Evolutionary conservation across 2,329 filamentous ascomycete genomes (phyloP), one percentile per base, ranked within the genome.

Genomic region (Penicillium sp.): DNA sequence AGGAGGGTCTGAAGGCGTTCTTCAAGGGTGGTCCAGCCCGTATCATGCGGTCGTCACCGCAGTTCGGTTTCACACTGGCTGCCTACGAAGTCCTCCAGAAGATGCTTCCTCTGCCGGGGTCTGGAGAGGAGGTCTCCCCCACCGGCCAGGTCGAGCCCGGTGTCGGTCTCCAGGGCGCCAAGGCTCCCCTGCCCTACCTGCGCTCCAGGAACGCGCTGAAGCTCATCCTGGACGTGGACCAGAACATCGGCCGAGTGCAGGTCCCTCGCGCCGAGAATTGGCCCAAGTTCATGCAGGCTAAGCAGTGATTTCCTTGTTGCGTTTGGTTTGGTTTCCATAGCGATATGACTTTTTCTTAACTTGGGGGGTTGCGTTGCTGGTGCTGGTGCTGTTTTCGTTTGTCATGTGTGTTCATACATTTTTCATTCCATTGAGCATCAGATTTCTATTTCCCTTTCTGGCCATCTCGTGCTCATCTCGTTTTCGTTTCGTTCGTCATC

Each of bases 21-120:
- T 99, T 98, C 88, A 98, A 98, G 83, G 95, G 95, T 67, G 95
- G 95, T 1, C 93, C 94, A 1, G 95, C 95, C 9, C 91, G 95
- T 81, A 96, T 99, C 71, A 79, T 98, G 75, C 89, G 95, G 71
- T 97, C 92, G 0, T 97, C 92, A 13, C 95, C 95, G 16, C 95
- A 99, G 75, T 99, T 99, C 75, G 95, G 95, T 65, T 98, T 98
- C 82, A 99, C 95, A 0, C 87, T 99, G 24, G 95, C 95, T 3
- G 90, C 91, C 44, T 99, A 98, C 77, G 95, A 99, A 78, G 84
- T 99, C 39, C 82, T 99, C 52, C 92, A 97, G 79, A 90, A 82
- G 61, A 55, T 87, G 44, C 79, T 98, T 46, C 95, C 95, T 6
- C 87, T 90, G 81, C 92, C 92, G 2, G 91, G 91, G 31, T 65